Percentiles rank a stretch among this genome's conserved stretches.
Evolutionary conservation across 129 eudicot species (phyloP).

Genomic region (Dittrichia graveolens): DNA sequence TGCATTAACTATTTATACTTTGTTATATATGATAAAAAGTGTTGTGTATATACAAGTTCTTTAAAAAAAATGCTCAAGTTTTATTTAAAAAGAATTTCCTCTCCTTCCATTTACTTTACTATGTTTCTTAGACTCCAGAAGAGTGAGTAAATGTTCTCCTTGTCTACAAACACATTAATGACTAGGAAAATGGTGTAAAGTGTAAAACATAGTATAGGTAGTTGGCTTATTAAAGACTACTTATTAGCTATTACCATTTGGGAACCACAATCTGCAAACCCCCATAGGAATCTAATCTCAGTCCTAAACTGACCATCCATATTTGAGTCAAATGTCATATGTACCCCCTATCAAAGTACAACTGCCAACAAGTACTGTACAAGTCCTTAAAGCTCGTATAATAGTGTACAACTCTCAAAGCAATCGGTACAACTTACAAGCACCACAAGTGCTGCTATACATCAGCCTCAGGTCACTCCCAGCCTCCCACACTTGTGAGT

Average conservation of each 20-base stretch:
- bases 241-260: slow-evolving; percentile 3
- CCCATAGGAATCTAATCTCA: slow-evolving; percentile 1
- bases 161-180: not conserved
- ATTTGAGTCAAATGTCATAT: slow-evolving; percentile 1
- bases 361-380: not conserved
- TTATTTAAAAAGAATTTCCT: too few species aligned
- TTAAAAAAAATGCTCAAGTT: too few species aligned
- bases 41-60: too few species aligned
- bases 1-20: too few species aligned
- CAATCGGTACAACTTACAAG: slow-evolving; percentile 18
- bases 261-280: slow-evolving; percentile 11
- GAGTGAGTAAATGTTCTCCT: too few species aligned
- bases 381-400: not conserved
- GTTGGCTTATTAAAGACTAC: slow-evolving; percentile 30
- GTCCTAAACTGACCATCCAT: not conserved
- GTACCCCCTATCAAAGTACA: slow-evolving; percentile 1
- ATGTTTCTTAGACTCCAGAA: too few species aligned
- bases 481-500: slow-evolving; percentile 20
- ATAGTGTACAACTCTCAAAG: slow-evolving; percentile 11
- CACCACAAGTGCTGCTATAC: slow-evolving; percentile 16
- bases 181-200: not conserved
- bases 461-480: slow-evolving; percentile 25
- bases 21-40: too few species aligned
- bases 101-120: too few species aligned
- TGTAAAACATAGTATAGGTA: slow-evolving; percentile 28